phyloP scores from a whole-genome alignment of 1,284 basidiomycete species.

The Moesziomyces sp. region DNA sequence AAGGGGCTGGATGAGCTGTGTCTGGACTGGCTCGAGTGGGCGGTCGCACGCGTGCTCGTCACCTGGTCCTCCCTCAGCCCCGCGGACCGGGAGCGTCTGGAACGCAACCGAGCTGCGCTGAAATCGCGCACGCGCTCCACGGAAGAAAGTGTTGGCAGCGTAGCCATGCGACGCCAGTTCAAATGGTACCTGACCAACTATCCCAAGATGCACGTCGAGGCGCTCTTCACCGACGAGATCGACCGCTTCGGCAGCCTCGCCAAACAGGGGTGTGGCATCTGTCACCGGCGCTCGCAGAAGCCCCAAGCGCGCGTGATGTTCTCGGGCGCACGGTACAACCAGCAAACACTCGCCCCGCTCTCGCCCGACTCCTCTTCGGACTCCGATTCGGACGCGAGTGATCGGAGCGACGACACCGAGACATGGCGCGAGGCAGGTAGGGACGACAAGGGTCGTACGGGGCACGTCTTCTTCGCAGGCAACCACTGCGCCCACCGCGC shows the following conservation, averaged over 20 bases:
- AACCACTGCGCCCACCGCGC: constrained; percentile 35
- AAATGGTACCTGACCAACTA: constrained; percentile 48
- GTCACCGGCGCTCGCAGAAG: constrained; percentile 39
- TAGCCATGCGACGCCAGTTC: constrained; percentile 45
- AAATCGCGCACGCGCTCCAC: constrained; percentile 18
- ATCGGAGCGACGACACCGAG: constrained; percentile 23
- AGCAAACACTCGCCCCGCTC: constrained; percentile 23
- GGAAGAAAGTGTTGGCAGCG: constrained; percentile 38
- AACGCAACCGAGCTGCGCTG: constrained; percentile 25
- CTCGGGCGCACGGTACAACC: constrained; percentile 38
- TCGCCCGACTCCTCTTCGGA: constrained; percentile 1
- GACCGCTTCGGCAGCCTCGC: constrained; percentile 25
- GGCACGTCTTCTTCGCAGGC: constrained; percentile 37
- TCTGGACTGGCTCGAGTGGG: constrained; percentile 48
- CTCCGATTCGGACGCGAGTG: constrained; percentile 7
- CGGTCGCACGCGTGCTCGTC: constrained; percentile 28
- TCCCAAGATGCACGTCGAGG: constrained; percentile 25
- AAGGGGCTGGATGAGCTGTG: constrained; percentile 40
- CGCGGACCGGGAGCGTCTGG: constrained; percentile 27
- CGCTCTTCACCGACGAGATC: constrained; percentile 33
- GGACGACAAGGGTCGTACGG: constrained; percentile 5
- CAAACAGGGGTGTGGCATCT: constrained; percentile 39
- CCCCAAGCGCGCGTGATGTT: constrained; percentile 23
- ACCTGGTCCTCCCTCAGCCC: constrained; percentile 25
- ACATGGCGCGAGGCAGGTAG: constrained; percentile 21